Percentiles rank a stretch among this genome's conserved stretches.
Conservation (phyloP, 2,329 filamentous ascomycete species). For the Botrytis elliptica region DNA sequence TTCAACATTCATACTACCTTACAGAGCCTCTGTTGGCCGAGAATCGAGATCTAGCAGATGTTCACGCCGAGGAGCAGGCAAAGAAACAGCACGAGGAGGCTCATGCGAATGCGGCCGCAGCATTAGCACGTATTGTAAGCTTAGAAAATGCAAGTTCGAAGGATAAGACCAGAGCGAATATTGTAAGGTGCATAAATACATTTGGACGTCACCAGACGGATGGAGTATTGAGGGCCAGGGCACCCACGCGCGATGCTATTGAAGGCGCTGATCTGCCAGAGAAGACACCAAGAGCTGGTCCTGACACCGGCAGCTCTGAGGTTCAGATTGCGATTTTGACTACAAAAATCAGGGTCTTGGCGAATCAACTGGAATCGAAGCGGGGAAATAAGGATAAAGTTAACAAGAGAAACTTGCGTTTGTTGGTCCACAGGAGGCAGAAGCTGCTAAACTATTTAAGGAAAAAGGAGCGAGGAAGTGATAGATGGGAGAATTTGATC, state of each 20-base stretch:
- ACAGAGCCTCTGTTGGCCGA: constrained; percentile 53
- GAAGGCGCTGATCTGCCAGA: constrained; percentile 30
- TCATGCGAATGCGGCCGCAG: constrained; percentile 69
- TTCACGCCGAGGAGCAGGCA: constrained; percentile 41
- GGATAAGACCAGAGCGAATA: constrained; percentile 78
- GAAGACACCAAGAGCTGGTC: constrained; percentile 70
- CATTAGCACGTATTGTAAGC: constrained; percentile 74
- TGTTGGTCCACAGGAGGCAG: constrained; percentile 85
- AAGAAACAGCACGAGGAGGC: constrained; percentile 49
- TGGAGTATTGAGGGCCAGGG: constrained; percentile 52
- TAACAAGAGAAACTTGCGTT: constrained; percentile 85
- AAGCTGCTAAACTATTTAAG: constrained; percentile 85
- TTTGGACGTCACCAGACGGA: constrained; percentile 95
- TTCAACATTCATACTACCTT: constrained; percentile 67
- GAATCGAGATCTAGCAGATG: constrained; percentile 30
- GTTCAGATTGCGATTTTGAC: constrained; percentile 98
- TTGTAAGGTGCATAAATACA: constrained; percentile 76
- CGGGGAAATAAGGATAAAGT: constrained; percentile 81
- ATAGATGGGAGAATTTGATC: constrained; percentile 84
- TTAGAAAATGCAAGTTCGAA: constrained; percentile 75
- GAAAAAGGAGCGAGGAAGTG: constrained; percentile 84
- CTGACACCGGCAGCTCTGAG: constrained; percentile 91
- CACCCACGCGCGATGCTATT: constrained; percentile 28
- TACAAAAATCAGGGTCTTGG: constrained; percentile 82
- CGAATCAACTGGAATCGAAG: constrained; percentile 65